phyloP scores from a whole-genome alignment of 352 stramenopile species.

The Globisporangium acanthophoron region DNA sequence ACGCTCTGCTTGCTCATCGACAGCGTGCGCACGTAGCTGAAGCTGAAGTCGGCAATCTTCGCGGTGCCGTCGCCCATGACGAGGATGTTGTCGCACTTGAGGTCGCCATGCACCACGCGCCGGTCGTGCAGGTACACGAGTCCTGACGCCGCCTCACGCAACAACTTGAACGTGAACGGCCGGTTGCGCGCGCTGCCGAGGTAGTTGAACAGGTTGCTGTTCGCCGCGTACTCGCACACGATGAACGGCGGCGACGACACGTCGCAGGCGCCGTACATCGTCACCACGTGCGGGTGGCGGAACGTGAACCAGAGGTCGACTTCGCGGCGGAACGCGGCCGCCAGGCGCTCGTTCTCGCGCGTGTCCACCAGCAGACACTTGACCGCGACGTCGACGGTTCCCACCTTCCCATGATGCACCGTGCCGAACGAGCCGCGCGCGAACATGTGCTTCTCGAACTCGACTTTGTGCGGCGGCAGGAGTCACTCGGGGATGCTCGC shows the following conservation, averaged over 20 bases:
- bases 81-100: conserved; percentile 62
- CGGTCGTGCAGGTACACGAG: conserved; percentile 41
- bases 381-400: conserved; percentile 1
- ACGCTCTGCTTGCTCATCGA: neutral
- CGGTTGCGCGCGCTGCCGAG: neutral
- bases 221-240: conserved; percentile 4
- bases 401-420: neutral
- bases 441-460: neutral
- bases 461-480: conserved; percentile 1
- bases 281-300: conserved; percentile 11
- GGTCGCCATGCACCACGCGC: conserved; percentile 61
- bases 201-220: conserved; percentile 6
- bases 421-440: conserved; percentile 1
- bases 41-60: conserved; percentile 7
- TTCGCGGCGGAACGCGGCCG: neutral
- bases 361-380: conserved; percentile 6
- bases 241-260: conserved; percentile 6
- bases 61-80: neutral
- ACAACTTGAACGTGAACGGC: neutral
- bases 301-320: conserved; percentile 9
- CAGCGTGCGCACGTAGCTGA: conserved; percentile 1
- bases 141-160: conserved; percentile 15
- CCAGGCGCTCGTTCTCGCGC: neutral
- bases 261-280: conserved; percentile 13
- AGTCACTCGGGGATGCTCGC: neutral